phyloP scores from a whole-genome alignment of 805 yeast genomes.

The Candida morakotiae region DNA sequence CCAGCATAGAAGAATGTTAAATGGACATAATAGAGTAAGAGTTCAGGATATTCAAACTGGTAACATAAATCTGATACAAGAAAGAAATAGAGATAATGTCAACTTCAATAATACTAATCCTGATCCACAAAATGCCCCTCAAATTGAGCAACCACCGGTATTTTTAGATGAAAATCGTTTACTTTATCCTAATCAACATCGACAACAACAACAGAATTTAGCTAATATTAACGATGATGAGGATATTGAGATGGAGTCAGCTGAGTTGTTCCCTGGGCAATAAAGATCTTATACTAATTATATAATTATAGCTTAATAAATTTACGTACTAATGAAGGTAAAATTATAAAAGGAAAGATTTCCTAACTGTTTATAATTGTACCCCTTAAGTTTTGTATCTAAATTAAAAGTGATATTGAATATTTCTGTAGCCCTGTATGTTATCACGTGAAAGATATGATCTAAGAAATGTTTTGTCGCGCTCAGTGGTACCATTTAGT shows the following conservation, averaged over 20 bases:
- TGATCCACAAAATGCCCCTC: constrained; percentile 36
- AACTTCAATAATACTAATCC: not conserved
- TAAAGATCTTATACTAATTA: too few relatives aligned
- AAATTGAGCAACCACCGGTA: constrained; percentile 38
- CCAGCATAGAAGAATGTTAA: constrained; percentile 19
- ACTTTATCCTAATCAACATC: not conserved
- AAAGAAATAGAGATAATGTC: constrained; percentile 6
- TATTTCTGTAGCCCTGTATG: too few relatives aligned
- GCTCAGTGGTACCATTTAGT: too few relatives aligned
- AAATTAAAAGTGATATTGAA: too few relatives aligned
- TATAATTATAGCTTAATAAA: too few relatives aligned
- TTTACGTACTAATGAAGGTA: constrained; percentile 1
- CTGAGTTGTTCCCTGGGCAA: constrained; percentile 22
- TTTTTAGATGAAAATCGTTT: constrained; percentile 25
- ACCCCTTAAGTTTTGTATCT: too few relatives aligned
- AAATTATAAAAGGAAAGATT: not conserved
- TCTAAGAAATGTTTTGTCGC: too few relatives aligned
- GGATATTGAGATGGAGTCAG: constrained; percentile 30
- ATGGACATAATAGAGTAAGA: constrained; percentile 7
- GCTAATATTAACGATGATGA: constrained; percentile 23
- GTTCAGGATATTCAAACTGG: not conserved
- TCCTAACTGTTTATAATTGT: too few relatives aligned
- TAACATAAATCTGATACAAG: constrained; percentile 6
- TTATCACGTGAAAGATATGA: too few relatives aligned
- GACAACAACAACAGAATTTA: constrained; percentile 9